Evolutionary conservation across 225 moss, liverwort and hornwort genomes (phyloP), one percentile per base, ranked within the genome.

Genomic region (Pseudoscleropodium purum): DNA sequence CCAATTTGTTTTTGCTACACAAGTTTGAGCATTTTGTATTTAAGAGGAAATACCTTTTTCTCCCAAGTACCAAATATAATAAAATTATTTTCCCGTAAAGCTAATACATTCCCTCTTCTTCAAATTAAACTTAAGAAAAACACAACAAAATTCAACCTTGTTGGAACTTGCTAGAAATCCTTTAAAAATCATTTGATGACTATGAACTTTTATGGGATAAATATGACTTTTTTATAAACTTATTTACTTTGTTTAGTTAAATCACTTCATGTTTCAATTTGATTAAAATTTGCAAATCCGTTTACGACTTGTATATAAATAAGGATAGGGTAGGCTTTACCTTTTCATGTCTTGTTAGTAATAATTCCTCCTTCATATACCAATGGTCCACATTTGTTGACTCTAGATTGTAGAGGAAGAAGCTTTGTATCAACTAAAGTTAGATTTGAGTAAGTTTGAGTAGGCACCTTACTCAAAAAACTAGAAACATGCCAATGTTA

Each of bases 341-440:
- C 3, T 27, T 17, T 2, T 17, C 17, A 1, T 6, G 1, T 41
- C 2, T 1, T 1, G 26, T 26, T 5, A 19, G 3, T 57, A 73
- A 27, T 0, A 73, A 41, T 9, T 34, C 9, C 2, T 41, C 15
- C 41, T 0, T 26, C 1, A 15, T 9, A 5, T 41, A 15, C 3
- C 0, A 41, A 0, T 41, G 8, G 26, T 15, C 15, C 5, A 26
- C 15, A 72, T 41, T 41, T 41, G 9, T 72, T 68, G 68, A 20
- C 7, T 39, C 1, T 43, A 14, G 10, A 45, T 13, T 1, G 0
- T 1, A 45, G 3, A 16, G 3, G 1, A 74, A 43, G 16, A 29
- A 1, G 5, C 27, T 43, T 43, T 43, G 43, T 16, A 27, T 9
- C 9, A 1, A 15, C 1, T 26, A 2, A 29, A 73, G 5, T 5